Evolutionary conservation across 1,284 basidiomycete genomes (phyloP).

Genomic region (Cutaneotrichosporon sp.): DNA sequence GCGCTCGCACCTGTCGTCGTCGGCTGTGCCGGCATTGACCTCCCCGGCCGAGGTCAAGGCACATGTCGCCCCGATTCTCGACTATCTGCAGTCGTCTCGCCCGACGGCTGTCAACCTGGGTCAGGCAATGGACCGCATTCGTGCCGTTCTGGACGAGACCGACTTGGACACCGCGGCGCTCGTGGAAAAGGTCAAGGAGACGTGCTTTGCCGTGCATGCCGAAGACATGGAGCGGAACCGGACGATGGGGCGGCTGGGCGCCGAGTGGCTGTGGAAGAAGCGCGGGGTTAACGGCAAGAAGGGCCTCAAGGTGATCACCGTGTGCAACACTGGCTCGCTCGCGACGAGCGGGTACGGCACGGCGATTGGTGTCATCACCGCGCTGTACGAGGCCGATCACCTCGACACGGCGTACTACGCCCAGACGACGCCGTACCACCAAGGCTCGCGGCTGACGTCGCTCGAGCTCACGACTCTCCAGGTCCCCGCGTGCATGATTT

Average conservation of each 20-base stretch:
- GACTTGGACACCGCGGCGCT: constrained; percentile 47
- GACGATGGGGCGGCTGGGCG: constrained; percentile 72
- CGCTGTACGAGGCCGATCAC: constrained; percentile 68
- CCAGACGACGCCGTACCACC: constrained; percentile 85
- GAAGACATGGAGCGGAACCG: constrained; percentile 81
- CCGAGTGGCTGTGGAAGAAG: constrained; percentile 69
- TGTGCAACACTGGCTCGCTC: constrained; percentile 91
- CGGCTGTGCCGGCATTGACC: constrained; percentile 17
- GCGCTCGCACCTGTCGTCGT: constrained; percentile 53
- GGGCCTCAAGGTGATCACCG: constrained; percentile 72
- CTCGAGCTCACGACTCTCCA: constrained; percentile 74
- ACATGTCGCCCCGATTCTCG: constrained; percentile 53
- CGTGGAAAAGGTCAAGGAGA: constrained; percentile 57
- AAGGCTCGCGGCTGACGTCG: constrained; percentile 69
- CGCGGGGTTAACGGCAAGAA: constrained; percentile 45
- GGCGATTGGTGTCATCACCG: constrained; percentile 85
- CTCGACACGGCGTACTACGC: constrained; percentile 79
- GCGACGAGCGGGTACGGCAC: constrained; percentile 93
- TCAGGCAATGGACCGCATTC: constrained; percentile 68
- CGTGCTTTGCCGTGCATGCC: constrained; percentile 58
- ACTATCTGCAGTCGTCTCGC: constrained; percentile 73
- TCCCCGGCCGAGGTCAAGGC: constrained; percentile 25
- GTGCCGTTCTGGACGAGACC: constrained; percentile 48
- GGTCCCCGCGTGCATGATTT: constrained; percentile 85
- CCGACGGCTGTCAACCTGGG: constrained; percentile 91